A percentile compares a stretch with the other conserved stretches of the same genome.
phyloP scores from a whole-genome alignment of 192 early-diverging fungal species.

The Backusella psychrophila region DNA sequence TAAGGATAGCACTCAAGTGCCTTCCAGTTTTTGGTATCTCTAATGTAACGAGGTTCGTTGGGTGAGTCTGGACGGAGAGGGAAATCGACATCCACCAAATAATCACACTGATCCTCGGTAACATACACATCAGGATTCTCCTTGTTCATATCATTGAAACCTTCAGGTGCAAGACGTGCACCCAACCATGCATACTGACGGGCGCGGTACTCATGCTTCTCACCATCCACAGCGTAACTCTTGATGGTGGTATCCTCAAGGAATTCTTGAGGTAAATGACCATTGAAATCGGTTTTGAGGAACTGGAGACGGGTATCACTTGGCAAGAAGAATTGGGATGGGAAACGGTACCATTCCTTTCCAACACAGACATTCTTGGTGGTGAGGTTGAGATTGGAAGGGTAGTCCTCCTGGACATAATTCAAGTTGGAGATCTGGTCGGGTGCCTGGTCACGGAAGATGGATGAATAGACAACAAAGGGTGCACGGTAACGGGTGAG shows the following conservation, averaged over 20 bases:
- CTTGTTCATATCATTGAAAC: constrained; percentile 68
- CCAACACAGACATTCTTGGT: constrained; percentile 74
- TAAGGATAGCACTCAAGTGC: constrained; percentile 57
- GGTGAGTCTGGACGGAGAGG: constrained; percentile 12
- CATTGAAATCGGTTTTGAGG: constrained; percentile 67
- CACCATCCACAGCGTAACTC: neutral
- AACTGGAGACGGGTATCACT: constrained; percentile 66
- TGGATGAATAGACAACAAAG: constrained; percentile 50
- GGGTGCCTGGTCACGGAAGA: constrained; percentile 27
- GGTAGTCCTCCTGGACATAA: constrained; percentile 28
- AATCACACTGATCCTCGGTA: constrained; percentile 53
- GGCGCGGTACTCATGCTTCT: neutral
- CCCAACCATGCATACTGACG: constrained; percentile 26
- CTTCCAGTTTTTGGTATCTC: constrained; percentile 57
- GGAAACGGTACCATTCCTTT: constrained; percentile 95
- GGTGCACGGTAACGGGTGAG: constrained; percentile 77
- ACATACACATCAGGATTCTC: constrained; percentile 65
- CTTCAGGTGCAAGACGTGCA: constrained; percentile 35
- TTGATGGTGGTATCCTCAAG: constrained; percentile 33
- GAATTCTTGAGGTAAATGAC: constrained; percentile 85
- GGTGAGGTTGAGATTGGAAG: constrained; percentile 4
- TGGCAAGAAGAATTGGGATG: constrained; percentile 89
- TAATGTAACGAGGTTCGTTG: constrained; percentile 43
- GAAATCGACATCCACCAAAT: constrained; percentile 59
- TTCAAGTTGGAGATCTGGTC: constrained; percentile 23